Percentiles rank a stretch among this genome's conserved stretches.
Evolutionary conservation across 306 rosid species (phyloP).

Genomic region (Rubus idaeus): DNA sequence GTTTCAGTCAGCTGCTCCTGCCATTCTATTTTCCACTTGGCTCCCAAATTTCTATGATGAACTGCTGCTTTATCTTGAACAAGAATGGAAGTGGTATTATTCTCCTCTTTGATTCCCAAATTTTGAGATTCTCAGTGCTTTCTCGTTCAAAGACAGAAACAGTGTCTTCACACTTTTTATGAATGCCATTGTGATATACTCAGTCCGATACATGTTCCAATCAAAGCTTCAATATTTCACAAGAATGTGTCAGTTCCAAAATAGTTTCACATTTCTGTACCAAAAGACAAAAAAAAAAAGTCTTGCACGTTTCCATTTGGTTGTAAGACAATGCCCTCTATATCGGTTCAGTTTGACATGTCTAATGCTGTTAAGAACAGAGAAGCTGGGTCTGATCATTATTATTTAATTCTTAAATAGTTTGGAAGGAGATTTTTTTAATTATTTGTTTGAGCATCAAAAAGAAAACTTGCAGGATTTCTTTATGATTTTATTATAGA

Average conservation of each 20-base stretch:
- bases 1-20: conserved; percentile 47
- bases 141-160: neutral
- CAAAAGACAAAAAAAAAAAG: neutral
- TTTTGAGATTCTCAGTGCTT: neutral
- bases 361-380: neutral
- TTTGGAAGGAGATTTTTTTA: neutral
- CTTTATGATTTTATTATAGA: conserved; percentile 14
- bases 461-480: neutral
- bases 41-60: conserved; percentile 91
- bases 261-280: neutral
- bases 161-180: neutral
- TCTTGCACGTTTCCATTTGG: neutral
- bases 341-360: too few relatives aligned
- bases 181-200: neutral
- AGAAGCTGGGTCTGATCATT: neutral
- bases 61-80: conserved; percentile 93
- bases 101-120: conserved; percentile 23
- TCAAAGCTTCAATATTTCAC: neutral
- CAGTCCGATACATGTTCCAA: neutral
- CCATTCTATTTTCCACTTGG: conserved; percentile 77
- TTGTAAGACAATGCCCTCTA: too few relatives aligned
- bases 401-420: neutral
- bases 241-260: neutral
- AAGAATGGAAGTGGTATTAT: conserved; percentile 96
- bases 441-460: neutral